Base-by-base conservation (phyloP, 352 stramenopile species). In the Phytophthora tubulina region DNA sequence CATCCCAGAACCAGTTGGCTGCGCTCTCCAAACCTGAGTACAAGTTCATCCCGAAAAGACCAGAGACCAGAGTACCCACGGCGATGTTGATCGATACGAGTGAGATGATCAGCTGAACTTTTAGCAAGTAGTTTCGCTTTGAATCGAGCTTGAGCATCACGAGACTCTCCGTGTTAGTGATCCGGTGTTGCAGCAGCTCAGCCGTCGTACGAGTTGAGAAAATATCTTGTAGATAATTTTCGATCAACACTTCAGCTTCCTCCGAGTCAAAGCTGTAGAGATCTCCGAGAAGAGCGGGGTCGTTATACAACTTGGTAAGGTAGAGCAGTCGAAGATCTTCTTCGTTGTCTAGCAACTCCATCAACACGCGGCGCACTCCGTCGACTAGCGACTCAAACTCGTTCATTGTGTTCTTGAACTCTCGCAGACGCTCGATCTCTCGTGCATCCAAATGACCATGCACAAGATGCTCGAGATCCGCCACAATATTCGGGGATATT, bases 151-250 rank as follows among this genome's bases (percentile, higher is more conserved):
- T 90, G 21, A 92, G 57, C 68, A 82, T 91, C 30, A 91, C 79
- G 5, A 92, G 68, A 50, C 74, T 88, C 62, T 92, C 82, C 15
- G 85, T 91, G 59, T 88, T 91, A 27, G 81, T 55, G 52, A 93
- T 91, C 8, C 83, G 85, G 17, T 81, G 75, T 61, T 91, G 83
- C 53, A 93, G 70, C 0, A 93, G 62, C n/a, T 66, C 75, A 4
- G 82, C 81, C 45, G 85, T 92, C 11, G 85, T 90, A 6, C 79
- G 76, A 0, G 82, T 92, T 10, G 85, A 85, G 58, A 90, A 85
- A 36, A 93, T 93, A 39, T 93, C 82, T 42, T 90, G 82, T 9
- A 92, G 61, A 50, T 92, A 92, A 17, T 85, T 88, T 54, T 92
- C 82, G 31, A 92, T 73, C 48, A 92, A 57, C 0, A 79, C 78